Base-by-base conservation (phyloP, 2,329 filamentous ascomycete species). In the Cercospora sp. region DNA sequence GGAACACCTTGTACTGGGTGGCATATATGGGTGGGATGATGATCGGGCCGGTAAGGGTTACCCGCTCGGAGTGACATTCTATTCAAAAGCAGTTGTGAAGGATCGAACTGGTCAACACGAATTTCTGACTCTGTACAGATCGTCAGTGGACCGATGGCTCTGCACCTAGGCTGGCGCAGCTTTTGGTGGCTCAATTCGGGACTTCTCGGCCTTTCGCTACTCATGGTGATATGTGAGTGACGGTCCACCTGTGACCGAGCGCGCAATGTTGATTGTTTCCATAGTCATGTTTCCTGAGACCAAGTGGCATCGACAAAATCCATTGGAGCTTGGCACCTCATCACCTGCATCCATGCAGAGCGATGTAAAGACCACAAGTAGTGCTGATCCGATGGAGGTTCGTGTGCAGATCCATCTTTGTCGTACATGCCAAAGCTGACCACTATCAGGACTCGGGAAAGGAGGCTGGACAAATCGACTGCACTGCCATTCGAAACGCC, bases 21-120 rank as follows among this genome's bases (percentile, higher is more conserved):
- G 80, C 84, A 10, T 90, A 89, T 75, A 89, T 89, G 80, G 87
- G 86, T 1, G 84, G 84, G 8, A 78, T 90, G 23, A 89, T 88
- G 86, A 83, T 86, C 61, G 85, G 82, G 36, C 74, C 75, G 3
- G 67, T 69, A 61, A 65, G 70, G 16, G 4, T 1, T 9, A 6
- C 3, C n/a, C 3, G 0, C 20, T 6, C 12, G 3, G 30, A 16
- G 33, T 16, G 33, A 16, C 33, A 16, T 36, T 36, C 13, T 12
- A 7, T 7, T 13, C 33, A 16, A 36, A 36, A 36, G 13, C 13
- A 16, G 2, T 36, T 16, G 33, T 16, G 13, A 36, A 36, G 33
- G 5, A 16, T 2, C 33, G 33, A 40, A 40, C 3, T 20, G 42
- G n/a, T 12, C 1, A 3, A 20, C 2, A 20, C 6, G 16, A 45